Conservation (phyloP, 2,329 filamentous ascomycete species). For the Epichloe brachyelytri region DNA sequence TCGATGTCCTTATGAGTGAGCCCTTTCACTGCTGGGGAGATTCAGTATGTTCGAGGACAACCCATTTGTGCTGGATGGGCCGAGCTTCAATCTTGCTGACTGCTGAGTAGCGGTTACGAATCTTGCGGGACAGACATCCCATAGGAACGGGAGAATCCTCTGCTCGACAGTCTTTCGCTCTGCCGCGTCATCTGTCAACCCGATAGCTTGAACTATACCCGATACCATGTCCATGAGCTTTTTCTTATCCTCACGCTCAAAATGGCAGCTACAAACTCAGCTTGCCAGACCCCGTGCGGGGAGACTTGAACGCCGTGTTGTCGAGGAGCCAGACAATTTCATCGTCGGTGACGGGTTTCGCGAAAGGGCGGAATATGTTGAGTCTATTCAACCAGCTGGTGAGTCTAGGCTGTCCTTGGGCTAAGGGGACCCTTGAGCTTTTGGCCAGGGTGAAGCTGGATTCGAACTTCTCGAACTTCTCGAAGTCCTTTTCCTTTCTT, state of each 20-base stretch:
- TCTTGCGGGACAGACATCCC: conserved; percentile 59
- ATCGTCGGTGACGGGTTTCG: conserved; percentile 43
- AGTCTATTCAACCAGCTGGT: conserved; percentile 36
- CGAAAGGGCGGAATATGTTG: conserved; percentile 37
- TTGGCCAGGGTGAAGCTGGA: conserved; percentile 28
- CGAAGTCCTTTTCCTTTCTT: conserved; percentile 34
- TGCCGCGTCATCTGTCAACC: conserved; percentile 47
- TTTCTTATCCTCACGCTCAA: conserved; percentile 57
- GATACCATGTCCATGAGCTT: conserved; percentile 56
- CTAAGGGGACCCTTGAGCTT: conserved; percentile 12
- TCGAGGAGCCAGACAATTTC: conserved; percentile 84
- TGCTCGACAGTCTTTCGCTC: conserved; percentile 48
- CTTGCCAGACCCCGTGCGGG: conserved; percentile 49
- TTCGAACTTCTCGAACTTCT: conserved; percentile 39
- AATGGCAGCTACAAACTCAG: conserved; percentile 71
- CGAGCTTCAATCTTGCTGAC: conserved; percentile 38
- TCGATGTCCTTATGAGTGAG: conserved; percentile 30
- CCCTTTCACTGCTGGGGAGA: conserved; percentile 34
- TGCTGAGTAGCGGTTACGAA: conserved; percentile 52
- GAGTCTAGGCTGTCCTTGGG: conserved; percentile 11
- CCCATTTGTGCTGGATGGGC: conserved; percentile 59
- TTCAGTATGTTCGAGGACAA: conserved; percentile 52
- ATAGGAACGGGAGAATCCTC: conserved; percentile 65
- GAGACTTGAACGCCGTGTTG: conserved; percentile 64
- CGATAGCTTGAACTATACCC: conserved; percentile 56